phyloP scores from a whole-genome alignment of 2,329 filamentous ascomycete species.

The Chalara sp. region DNA sequence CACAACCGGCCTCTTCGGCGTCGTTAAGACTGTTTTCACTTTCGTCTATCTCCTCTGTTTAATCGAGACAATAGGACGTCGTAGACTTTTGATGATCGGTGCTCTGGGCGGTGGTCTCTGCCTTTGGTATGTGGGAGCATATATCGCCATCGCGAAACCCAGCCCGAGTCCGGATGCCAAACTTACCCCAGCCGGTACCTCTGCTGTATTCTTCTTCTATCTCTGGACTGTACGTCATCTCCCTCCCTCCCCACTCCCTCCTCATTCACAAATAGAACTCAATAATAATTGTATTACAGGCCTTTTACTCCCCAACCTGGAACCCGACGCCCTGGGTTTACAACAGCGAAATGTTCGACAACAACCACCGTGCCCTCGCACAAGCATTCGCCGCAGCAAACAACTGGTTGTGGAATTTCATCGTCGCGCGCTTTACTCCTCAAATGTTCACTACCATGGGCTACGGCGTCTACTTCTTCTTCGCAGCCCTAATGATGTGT shows the following conservation, averaged over 20 bases:
- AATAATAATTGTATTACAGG: conserved; percentile 20
- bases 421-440: conserved; percentile 24
- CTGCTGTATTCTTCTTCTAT: conserved; percentile 66
- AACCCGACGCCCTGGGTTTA: conserved; percentile 72
- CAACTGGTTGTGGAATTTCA: conserved; percentile 64
- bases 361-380: conserved; percentile 61
- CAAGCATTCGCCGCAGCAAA: conserved; percentile 65
- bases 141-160: conserved; percentile 32
- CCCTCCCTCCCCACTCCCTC: neutral
- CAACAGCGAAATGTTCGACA: conserved; percentile 70
- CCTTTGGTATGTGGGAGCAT: neutral
- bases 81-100: conserved; percentile 59
- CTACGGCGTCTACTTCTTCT: conserved; percentile 66
- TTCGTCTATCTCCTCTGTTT: conserved; percentile 63
- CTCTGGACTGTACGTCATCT: conserved; percentile 47
- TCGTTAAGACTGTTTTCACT: conserved; percentile 66
- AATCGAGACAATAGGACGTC: conserved; percentile 56
- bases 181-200: conserved; percentile 37
- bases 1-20: conserved; percentile 70
- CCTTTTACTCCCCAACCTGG: conserved; percentile 66
- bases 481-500: conserved; percentile 54
- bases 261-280: neutral
- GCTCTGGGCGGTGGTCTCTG: conserved; percentile 46
- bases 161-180: conserved; percentile 23
- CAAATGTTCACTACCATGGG: conserved; percentile 54